phyloP scores from a whole-genome alignment of 257 asterid genomes.

The Mentha longifolia region DNA sequence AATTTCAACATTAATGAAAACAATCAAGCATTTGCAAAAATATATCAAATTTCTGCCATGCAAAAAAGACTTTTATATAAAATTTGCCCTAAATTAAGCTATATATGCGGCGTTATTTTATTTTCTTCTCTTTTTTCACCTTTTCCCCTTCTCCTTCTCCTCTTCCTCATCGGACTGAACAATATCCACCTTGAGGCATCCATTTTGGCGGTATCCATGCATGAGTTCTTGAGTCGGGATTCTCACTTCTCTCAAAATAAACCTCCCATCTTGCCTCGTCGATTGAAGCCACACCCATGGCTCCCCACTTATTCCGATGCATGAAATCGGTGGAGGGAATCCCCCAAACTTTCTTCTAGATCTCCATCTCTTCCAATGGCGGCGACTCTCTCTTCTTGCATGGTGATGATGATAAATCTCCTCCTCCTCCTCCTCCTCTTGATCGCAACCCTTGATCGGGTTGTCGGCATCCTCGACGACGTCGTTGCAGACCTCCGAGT shows the following conservation, averaged over 20 bases:
- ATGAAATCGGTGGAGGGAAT: slow-evolving; percentile 86
- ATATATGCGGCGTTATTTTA: neutral
- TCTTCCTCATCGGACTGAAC: slow-evolving; percentile 43
- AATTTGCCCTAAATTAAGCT: slow-evolving; percentile 8
- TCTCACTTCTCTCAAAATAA: slow-evolving; percentile 69
- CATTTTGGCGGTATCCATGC: slow-evolving; percentile 82
- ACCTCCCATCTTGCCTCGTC: slow-evolving; percentile 69
- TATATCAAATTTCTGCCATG: slow-evolving; percentile 10
- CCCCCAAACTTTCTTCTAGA: slow-evolving; percentile 40
- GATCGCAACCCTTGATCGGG: no score
- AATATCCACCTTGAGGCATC: slow-evolving; percentile 65
- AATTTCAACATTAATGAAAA: neutral
- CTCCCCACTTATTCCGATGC: slow-evolving; percentile 76
- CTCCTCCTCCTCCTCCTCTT: no score
- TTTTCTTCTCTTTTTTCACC: neutral
- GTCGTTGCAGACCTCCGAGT: no score
- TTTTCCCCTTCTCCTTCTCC: neutral
- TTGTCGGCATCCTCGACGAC: no score
- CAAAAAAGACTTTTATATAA: neutral
- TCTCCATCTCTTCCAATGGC: slow-evolving; percentile 39
- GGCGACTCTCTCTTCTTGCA: no score
- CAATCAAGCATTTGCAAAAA: neutral
- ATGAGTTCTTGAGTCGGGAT: slow-evolving; percentile 73
- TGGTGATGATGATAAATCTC: neutral
- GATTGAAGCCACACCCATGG: slow-evolving; percentile 67